Evolutionary conservation across 2,329 filamentous ascomycete genomes (phyloP).

Genomic region (Ascochyta pisi): DNA sequence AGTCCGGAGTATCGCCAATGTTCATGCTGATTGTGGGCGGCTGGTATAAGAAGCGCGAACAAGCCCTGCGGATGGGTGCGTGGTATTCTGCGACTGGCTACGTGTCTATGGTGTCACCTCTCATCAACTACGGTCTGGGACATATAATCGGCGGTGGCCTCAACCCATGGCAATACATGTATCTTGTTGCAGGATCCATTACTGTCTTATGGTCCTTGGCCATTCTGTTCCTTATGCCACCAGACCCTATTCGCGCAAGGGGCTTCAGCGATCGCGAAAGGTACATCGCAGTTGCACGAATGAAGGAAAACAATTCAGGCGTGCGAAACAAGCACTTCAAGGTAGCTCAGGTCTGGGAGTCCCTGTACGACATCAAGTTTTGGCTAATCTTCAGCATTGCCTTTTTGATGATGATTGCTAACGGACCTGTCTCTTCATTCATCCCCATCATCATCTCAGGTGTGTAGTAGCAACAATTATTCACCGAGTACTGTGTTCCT

Average conservation of each 20-base stretch:
- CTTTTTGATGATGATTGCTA: slow-evolving; percentile 42
- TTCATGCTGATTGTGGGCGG: slow-evolving; percentile 49
- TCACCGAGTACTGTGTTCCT: neutral
- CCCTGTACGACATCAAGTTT: slow-evolving; percentile 62
- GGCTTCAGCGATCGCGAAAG: slow-evolving; percentile 49
- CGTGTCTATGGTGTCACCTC: slow-evolving; percentile 32
- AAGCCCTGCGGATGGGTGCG: slow-evolving; percentile 66
- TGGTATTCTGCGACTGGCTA: slow-evolving; percentile 67
- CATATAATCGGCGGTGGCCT: slow-evolving; percentile 33
- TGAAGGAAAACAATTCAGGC: slow-evolving; percentile 77
- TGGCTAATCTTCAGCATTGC: slow-evolving; percentile 52
- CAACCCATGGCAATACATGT: slow-evolving; percentile 43
- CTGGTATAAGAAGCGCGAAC: slow-evolving; percentile 64
- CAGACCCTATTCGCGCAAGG: slow-evolving; percentile 51
- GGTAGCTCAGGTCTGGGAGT: slow-evolving; percentile 66
- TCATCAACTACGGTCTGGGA: slow-evolving; percentile 44
- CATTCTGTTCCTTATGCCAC: slow-evolving; percentile 50
- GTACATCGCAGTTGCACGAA: slow-evolving; percentile 67
- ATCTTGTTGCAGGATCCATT: slow-evolving; percentile 38
- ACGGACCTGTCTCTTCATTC: slow-evolving; percentile 38
- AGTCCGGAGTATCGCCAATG: slow-evolving; percentile 61
- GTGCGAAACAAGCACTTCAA: slow-evolving; percentile 74
- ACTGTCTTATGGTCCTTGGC: slow-evolving; percentile 37
- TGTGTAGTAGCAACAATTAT: neutral
- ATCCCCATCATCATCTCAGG: slow-evolving; percentile 41